phyloP scores from a whole-genome alignment of 257 asterid species.

The Solanum tacnaense region DNA sequence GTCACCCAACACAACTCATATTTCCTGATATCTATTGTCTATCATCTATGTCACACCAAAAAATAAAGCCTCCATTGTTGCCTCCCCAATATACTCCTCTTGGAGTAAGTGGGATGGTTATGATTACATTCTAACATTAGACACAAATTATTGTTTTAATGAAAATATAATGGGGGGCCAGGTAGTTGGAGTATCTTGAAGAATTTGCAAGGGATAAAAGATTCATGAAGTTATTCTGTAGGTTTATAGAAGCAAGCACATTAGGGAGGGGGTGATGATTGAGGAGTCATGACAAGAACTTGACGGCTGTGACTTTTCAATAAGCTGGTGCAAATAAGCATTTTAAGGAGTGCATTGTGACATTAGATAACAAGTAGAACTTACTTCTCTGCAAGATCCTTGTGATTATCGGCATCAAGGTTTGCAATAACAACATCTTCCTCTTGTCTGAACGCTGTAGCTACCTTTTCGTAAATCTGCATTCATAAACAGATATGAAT shows the following conservation, averaged over 20 bases:
- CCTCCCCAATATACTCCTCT: background rate
- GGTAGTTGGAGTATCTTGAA: background rate
- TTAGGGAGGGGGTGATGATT: background rate
- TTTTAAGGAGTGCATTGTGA: background rate
- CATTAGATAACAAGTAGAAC: constrained; percentile 5
- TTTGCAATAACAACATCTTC: constrained; percentile 82
- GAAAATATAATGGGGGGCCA: background rate
- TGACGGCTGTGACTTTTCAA: background rate
- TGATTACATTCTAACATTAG: background rate
- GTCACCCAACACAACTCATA: background rate
- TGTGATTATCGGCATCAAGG: constrained; percentile 77
- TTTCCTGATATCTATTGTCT: background rate
- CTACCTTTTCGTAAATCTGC: constrained; percentile 80
- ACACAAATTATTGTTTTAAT: background rate
- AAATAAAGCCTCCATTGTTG: background rate
- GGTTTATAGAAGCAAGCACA: background rate
- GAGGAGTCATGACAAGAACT: background rate
- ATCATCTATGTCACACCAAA: background rate
- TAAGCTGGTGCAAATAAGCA: background rate
- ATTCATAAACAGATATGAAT: constrained; percentile 8
- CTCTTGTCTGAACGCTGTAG: constrained; percentile 65
- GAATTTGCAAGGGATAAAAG: background rate
- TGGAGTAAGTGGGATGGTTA: background rate
- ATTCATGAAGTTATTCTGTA: background rate
- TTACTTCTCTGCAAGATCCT: constrained; percentile 78